These are phyloP conservation scores for Vitis hybrid DNA, from an alignment of 177 flowering plant genomes.

Conservation along the genomic window DNA sequence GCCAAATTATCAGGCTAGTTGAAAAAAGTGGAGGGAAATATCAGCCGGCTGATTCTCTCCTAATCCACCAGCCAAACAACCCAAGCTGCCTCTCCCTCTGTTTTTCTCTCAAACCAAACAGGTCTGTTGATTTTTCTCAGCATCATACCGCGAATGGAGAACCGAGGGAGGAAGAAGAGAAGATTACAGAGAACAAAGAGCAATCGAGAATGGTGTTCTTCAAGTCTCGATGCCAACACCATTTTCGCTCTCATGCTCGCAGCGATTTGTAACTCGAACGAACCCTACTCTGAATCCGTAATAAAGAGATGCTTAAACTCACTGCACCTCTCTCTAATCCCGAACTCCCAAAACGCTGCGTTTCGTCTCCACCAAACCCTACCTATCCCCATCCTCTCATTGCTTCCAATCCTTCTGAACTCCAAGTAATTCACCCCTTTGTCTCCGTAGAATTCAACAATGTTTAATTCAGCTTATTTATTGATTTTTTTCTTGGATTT, in stretches of 20 bases:
- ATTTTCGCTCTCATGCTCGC: slow-evolving; percentile 26
- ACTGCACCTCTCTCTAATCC: slow-evolving; percentile 16
- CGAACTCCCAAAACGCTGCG: neutral
- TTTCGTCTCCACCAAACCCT: neutral
- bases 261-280: slow-evolving; percentile 16
- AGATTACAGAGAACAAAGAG: too few species aligned
- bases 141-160: too few species aligned
- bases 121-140: too few species aligned
- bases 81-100: too few species aligned
- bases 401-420: slow-evolving; percentile 32
- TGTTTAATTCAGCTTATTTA: neutral
- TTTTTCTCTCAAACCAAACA: too few species aligned
- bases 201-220: neutral
- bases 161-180: too few species aligned
- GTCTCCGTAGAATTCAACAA: too few species aligned
- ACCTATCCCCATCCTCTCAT: slow-evolving; percentile 16
- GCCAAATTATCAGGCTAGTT: too few species aligned
- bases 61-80: too few species aligned
- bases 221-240: neutral
- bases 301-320: slow-evolving; percentile 20
- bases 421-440: neutral
- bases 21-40: too few species aligned
- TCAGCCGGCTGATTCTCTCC: too few species aligned
- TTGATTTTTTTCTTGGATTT: neutral
- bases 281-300: slow-evolving; percentile 8